phyloP scores from a whole-genome alignment of 1,284 basidiomycete species.

The Heterobasidion occidentale region DNA sequence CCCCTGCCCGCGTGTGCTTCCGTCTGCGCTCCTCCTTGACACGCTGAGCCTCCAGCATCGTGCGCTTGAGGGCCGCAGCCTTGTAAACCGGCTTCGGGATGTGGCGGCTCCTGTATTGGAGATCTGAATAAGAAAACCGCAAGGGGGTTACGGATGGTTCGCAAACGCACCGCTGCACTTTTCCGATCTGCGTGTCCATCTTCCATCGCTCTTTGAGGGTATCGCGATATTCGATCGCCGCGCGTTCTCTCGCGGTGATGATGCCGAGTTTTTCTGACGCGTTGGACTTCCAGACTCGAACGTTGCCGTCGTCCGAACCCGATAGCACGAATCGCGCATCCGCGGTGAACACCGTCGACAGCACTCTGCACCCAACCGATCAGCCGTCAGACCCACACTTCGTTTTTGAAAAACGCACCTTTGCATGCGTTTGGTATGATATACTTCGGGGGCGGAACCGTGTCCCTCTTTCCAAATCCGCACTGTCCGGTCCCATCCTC shows the following conservation, averaged over 20 bases:
- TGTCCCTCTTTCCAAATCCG: conserved; percentile 89
- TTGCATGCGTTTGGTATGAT: conserved; percentile 99
- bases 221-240: conserved; percentile 89
- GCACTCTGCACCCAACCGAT: conserved; percentile 40
- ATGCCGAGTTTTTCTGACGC: conserved; percentile 92
- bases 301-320: conserved; percentile 96
- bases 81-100: conserved; percentile 89
- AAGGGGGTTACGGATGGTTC: background rate
- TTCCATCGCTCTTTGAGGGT: conserved; percentile 88
- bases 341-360: conserved; percentile 74
- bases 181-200: conserved; percentile 74
- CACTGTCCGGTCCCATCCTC: conserved; percentile 93
- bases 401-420: conserved; percentile 40
- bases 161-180: conserved; percentile 64
- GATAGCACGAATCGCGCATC: conserved; percentile 92
- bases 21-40: conserved; percentile 93
- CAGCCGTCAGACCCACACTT: conserved; percentile 14
- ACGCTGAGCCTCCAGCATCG: conserved; percentile 85
- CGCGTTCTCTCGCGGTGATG: conserved; percentile 86
- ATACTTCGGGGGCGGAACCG: conserved; percentile 83
- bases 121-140: background rate
- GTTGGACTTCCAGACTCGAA: conserved; percentile 94
- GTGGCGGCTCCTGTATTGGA: conserved; percentile 62
- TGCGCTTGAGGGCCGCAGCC: conserved; percentile 81
- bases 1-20: conserved; percentile 80